phyloP scores from a whole-genome alignment of 106 monocot species.

The Phalaenopsis aphrodite region DNA sequence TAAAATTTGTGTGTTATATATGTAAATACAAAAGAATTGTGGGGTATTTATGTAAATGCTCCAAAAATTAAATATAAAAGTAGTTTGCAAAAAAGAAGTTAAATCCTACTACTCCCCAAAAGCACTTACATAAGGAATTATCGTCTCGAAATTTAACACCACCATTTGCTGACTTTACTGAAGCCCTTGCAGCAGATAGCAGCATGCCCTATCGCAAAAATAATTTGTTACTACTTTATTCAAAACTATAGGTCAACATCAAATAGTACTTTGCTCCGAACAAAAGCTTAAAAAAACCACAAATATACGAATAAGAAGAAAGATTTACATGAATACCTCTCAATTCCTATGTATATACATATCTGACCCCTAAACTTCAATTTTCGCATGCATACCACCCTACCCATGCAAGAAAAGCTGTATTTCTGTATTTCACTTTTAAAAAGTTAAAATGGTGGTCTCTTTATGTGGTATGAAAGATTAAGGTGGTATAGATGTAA shows the following conservation, averaged over 20 bases:
- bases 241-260: not conserved
- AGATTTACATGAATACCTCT: not conserved
- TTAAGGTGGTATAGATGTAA: too few species aligned
- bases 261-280: not conserved
- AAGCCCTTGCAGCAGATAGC: constrained; percentile 27
- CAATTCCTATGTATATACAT: too few species aligned
- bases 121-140: constrained; percentile 1
- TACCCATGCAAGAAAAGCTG: too few species aligned
- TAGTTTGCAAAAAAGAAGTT: not conserved
- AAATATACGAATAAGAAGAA: not conserved
- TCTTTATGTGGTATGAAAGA: too few species aligned
- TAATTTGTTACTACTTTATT: not conserved
- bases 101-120: not conserved
- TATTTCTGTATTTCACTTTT: too few species aligned
- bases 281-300: not conserved
- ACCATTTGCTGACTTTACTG: constrained; percentile 6
- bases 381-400: too few species aligned
- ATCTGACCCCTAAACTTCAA: too few species aligned
- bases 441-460: too few species aligned
- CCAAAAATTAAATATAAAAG: not conserved
- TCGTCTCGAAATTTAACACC: not conserved
- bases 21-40: too few species aligned
- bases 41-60: too few species aligned
- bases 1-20: too few species aligned
- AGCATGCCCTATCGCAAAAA: constrained; percentile 15